Percentiles rank a stretch among this genome's conserved stretches.
These are phyloP conservation scores for Rhipidocladum racemiflorum DNA, from an alignment of 176 grass and related monocot species.

Conservation along the genomic window DNA sequence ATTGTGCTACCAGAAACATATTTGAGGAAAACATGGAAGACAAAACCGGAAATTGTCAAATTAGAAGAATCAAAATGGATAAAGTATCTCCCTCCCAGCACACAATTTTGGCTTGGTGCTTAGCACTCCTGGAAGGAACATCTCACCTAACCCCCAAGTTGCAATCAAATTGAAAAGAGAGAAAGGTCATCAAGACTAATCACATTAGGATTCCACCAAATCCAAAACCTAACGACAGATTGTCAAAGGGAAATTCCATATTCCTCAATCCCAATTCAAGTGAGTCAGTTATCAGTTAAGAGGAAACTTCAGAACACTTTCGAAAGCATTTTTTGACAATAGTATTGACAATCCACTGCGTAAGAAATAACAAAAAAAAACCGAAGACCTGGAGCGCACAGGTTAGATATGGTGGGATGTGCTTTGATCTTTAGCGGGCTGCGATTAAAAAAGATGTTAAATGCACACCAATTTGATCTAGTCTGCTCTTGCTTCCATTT, in stretches of 20 bases:
- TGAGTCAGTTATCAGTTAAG: not conserved
- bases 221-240: constrained; percentile 12
- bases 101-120: constrained; percentile 41
- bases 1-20: not conserved
- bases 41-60: not conserved
- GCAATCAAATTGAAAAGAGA: constrained; percentile 12
- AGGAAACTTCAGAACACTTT: constrained; percentile 23
- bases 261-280: not conserved
- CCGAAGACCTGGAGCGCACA: not conserved
- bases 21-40: not conserved
- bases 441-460: constrained; percentile 1
- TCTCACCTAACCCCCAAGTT: constrained; percentile 47
- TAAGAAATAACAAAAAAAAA: constrained; percentile 14
- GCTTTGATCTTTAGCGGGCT: not conserved
- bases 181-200: constrained; percentile 38
- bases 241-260: not conserved
- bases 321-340: not conserved
- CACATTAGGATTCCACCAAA: constrained; percentile 34
- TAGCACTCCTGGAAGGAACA: constrained; percentile 46
- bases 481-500: not conserved
- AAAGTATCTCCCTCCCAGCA: constrained; percentile 35
- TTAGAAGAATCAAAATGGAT: constrained; percentile 36
- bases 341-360: not conserved
- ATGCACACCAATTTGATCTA: not conserved
- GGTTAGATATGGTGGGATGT: not conserved